Evolutionary conservation across 179 eudicot species (phyloP), one percentile per base, ranked within the genome.

Genomic region (Spergularia azorica): DNA sequence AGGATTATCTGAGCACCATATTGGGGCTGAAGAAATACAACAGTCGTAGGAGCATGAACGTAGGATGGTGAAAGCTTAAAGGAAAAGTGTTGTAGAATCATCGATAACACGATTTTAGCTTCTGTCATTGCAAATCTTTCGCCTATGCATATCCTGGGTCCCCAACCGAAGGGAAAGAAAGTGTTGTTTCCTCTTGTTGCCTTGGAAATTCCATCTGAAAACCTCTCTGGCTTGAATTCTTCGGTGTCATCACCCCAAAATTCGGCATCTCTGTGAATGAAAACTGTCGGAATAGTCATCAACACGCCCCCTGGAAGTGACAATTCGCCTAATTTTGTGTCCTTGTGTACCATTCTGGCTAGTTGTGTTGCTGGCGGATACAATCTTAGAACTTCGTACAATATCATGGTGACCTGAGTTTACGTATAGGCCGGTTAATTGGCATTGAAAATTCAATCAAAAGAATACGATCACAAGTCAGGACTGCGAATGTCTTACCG

Each of bases 61-160:
- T 82, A 82, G 8, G 84, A 70, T n/a, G 84, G 72, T 0, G 84
- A 82, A 55, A 77, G 81, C 79, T 74, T 69, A 9, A 78, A 78
- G 38, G 76, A 82, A 70, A 82, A 78, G 13, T 70, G 79, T 48
- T 78, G 81, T 20, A 82, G 67, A 38, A 82, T 74, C 84, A 78
- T 82, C 12, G 84, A 70, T 48, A 78, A 2, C 0, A 74, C 81
- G 64, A 82, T 32, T 58, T 82, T 82, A 63, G 76, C 76, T 78
- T 82, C 79, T 0, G 55, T 57, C 67, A 78, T 74, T 7, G 81
- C 81, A 39, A 82, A 82, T 21, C 39, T 82, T 66, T 77, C 76
- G 17, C 82, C 84, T 15, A 82, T 69, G 61, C 79, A 82, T 17
- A 78, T 78, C 52, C 84, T 82, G 6, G 79, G 82, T 36, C 84